These are phyloP conservation scores for Peterozyma toletana DNA, from an alignment of 805 yeast genomes.

Conservation along the genomic window DNA sequence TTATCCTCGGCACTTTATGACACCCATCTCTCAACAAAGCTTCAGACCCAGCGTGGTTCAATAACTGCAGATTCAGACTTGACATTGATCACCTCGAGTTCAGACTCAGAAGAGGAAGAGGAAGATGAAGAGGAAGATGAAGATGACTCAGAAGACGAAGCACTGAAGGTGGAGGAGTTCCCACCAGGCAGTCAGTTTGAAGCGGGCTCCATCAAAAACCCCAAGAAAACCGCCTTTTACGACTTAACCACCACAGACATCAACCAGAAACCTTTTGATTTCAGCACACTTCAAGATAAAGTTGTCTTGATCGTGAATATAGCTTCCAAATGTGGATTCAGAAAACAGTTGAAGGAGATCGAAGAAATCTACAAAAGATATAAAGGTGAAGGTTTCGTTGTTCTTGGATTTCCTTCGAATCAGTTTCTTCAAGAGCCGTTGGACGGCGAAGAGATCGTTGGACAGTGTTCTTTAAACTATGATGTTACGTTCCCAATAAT, in stretches of 20 bases:
- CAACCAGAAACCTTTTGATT: constrained; percentile 51
- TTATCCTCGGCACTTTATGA: too few relatives aligned
- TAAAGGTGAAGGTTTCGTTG: constrained; percentile 51
- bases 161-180: too few relatives aligned
- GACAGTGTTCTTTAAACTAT: constrained; percentile 71
- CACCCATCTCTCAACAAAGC: too few relatives aligned
- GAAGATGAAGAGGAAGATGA: too few relatives aligned
- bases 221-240: constrained; percentile 57
- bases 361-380: constrained; percentile 64
- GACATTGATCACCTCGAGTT: too few relatives aligned
- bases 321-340: constrained; percentile 78
- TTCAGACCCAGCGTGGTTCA: too few relatives aligned
- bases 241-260: constrained; percentile 56
- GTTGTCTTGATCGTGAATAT: constrained; percentile 81
- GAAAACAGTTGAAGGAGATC: constrained; percentile 69
- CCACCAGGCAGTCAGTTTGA: too few relatives aligned
- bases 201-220: too few relatives aligned
- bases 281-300: constrained; percentile 62
- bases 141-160: too few relatives aligned
- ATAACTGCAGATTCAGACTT: too few relatives aligned
- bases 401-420: constrained; percentile 87
- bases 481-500: constrained; percentile 90
- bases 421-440: constrained; percentile 86
- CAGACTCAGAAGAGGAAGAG: too few relatives aligned
- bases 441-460: constrained; percentile 56